phyloP scores from a whole-genome alignment of 108 stramenopile genomes.

The Aurantiochytrium sp. region DNA sequence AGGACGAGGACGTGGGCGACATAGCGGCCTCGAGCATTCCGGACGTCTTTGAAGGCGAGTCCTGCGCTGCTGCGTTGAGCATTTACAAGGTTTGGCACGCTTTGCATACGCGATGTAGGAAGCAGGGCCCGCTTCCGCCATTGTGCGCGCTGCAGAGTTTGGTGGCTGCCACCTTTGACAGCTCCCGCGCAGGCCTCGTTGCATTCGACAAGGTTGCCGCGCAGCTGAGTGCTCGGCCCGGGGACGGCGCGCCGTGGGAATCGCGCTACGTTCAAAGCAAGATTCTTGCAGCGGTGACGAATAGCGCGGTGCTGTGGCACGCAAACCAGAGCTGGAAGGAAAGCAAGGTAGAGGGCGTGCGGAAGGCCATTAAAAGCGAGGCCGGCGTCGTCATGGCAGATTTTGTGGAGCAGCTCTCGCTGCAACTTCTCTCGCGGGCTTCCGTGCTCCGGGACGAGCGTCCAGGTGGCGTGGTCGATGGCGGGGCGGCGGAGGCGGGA shows the following conservation, averaged over 20 bases:
- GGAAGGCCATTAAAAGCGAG: not conserved
- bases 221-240: not conserved
- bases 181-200: not conserved
- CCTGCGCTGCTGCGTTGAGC: no score
- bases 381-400: not conserved
- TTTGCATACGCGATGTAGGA: no score
- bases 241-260: not conserved
- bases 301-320: not conserved
- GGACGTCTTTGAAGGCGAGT: no score
- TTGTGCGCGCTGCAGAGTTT: no score
- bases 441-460: not conserved
- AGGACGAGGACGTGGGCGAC: no score
- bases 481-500: not conserved
- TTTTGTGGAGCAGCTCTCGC: not conserved
- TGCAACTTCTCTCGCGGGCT: not conserved
- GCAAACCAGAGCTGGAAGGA: not conserved
- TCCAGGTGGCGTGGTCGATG: not conserved
- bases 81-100: no score
- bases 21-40: no score
- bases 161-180: no score
- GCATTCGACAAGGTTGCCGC: not conserved
- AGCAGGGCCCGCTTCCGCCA: no score
- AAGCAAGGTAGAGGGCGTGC: not conserved
- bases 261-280: not conserved
- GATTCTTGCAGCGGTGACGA: not conserved